Base-by-base conservation (phyloP, 1,284 basidiomycete genomes). In the Cryptococcus sp. region DNA sequence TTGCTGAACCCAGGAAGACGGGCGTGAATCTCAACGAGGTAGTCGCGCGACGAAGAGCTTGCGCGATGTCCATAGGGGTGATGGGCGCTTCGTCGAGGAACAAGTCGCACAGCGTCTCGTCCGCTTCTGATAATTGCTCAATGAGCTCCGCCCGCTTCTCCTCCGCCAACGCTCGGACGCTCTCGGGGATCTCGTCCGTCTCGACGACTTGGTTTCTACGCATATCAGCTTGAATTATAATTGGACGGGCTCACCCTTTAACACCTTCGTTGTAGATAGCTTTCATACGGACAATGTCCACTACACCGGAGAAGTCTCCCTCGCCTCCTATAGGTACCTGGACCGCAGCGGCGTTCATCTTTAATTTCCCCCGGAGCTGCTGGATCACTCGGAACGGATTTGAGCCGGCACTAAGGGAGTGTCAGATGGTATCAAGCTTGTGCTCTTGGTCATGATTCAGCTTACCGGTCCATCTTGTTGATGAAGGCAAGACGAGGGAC, bases 401-500 rank as follows among this genome's bases (percentile, higher is more conserved):
- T 35, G 95, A 91, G 55, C 96, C 96, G 58, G 94, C 93, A 67
- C 93, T 90, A 16, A 39, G 30, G 8, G 7, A 13, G 35, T 23
- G 30, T 51, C 25, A 52, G 45, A 40, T 58, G 47, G 38, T 46
- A 50, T 35, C 25, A n/a, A 30, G 8, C n/a, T 48, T 13, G 62
- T 13, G 63, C 20, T 57, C 27, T 25, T 25, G 6, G 25, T 25
- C 41, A 54, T 22, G 59, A 50, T 5, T 2, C 42, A 38, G 66
- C 69, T 45, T 50, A 88, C 88, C 91, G 85, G 75, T 99, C 96
- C 96, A 99, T 99, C 82, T 99, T 99, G 82, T 99, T 99, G 76
- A 99, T 89, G 76, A 99, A 99, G 0, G 93, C 95, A 61, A 99
- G 84, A 54, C 96, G 85, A 57, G 96, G 96, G 60, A 99, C 93